These are phyloP conservation scores for Craspedostauros australis DNA, from an alignment of 108 stramenopile genomes.

Conservation along the genomic window DNA sequence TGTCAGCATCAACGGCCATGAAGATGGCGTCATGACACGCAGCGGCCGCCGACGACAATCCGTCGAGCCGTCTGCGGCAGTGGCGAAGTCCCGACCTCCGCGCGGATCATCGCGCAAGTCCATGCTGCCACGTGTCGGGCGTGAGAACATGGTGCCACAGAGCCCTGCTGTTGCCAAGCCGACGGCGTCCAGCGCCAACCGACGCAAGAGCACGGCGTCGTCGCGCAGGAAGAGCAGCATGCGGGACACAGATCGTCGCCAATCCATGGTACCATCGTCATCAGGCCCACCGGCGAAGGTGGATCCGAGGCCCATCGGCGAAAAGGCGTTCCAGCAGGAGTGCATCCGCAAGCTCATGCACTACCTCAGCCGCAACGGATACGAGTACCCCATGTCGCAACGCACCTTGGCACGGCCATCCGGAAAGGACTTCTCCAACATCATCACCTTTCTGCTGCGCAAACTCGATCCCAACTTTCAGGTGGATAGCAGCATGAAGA, in stretches of 20 bases:
- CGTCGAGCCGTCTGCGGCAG: constrained; percentile 3
- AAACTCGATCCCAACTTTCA: constrained; percentile 83
- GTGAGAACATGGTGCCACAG: constrained; percentile 23
- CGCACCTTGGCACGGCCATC: constrained; percentile 84
- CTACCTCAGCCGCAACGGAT: constrained; percentile 62
- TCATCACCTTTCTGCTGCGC: constrained; percentile 90
- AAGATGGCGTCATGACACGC: no score
- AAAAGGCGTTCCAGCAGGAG: constrained; percentile 68
- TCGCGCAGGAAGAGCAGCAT: constrained; percentile 10
- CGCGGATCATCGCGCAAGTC: constrained; percentile 25
- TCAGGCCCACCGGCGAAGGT: constrained; percentile 2
- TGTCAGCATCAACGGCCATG: constrained; percentile 1
- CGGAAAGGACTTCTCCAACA: constrained; percentile 91
- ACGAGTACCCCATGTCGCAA: constrained; percentile 63
- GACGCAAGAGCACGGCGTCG: background rate
- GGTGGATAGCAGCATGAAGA: constrained; percentile 52
- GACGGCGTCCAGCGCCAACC: background rate
- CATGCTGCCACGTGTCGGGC: constrained; percentile 38
- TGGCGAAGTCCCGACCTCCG: constrained; percentile 15
- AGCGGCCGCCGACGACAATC: constrained; percentile 10
- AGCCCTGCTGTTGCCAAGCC: constrained; percentile 10
- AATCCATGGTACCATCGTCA: constrained; percentile 16
- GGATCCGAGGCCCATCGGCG: constrained; percentile 55
- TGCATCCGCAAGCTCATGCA: constrained; percentile 65
- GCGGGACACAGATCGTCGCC: constrained; percentile 17